Evolutionary conservation across 2,329 filamentous ascomycete genomes (phyloP), one percentile per base, ranked within the genome.

Genomic region (Cladosporium velox): DNA sequence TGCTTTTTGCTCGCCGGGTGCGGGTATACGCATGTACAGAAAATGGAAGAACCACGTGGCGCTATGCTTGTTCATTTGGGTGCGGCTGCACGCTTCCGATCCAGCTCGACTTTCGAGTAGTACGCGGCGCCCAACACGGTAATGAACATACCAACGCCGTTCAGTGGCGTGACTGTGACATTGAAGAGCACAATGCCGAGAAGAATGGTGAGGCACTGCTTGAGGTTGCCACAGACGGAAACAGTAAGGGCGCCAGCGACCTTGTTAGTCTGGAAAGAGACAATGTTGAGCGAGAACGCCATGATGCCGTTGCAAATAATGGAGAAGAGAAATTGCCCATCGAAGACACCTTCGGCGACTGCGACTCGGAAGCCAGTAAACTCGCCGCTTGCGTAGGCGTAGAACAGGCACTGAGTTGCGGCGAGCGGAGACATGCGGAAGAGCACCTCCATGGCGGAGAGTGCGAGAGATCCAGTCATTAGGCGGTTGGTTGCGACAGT

Each of bases 401-500:
- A 86, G 51, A 82, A 72, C 54, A 87, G 70, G 18, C 85, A 84
- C 75, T 88, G 86, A 44, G 83, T 71, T 47, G 82, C 85, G 12
- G 87, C 87, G 10, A 89, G 80, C 1, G 86, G 87, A 14, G 85
- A 87, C 85, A 89, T 88, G 74, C 86, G 83, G 72, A 86, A 80
- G 28, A 88, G 81, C 30, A 88, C 81, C 72, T 89, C 87, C 68
- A 87, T 80, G 2, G 86, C 82, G 1, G 84, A 82, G 3, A 88
- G 82, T n/a, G 82, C 80, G 32, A 88, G 80, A 8, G 82, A 81
- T 49, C 86, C 86, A 8, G 86, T 88, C 84, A 88, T 87, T 71
- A 88, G 82, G 71, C 85, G 83, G 78, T 89, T 88, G 55, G 86
- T 87, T 32, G 85, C 85, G 47, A 89, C 84, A 1, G 86, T 88